Percentiles rank a stretch among this genome's conserved stretches.
Evolutionary conservation across 345 rosid genomes (phyloP).

Genomic region (Kernera saxatilis): DNA sequence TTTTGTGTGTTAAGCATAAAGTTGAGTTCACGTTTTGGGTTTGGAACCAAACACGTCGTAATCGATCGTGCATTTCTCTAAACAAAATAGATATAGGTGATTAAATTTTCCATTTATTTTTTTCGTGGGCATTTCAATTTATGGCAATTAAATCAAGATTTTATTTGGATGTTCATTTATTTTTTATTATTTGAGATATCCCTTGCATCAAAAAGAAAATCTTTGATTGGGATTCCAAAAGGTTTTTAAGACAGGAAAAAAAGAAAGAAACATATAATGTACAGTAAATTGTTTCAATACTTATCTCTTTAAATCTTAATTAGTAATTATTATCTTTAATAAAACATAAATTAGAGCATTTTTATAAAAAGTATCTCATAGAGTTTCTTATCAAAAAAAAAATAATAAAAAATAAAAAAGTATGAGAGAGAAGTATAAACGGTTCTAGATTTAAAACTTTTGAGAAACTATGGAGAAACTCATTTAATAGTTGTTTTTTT

Average conservation of each 20-base stretch:
- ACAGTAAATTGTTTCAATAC: not conserved
- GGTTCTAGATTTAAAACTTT: no score
- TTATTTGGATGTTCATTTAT: slow-evolving; percentile 23
- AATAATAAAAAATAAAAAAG: no score
- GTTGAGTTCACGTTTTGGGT: slow-evolving; percentile 21
- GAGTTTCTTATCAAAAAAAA: no score
- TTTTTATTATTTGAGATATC: slow-evolving; percentile 2
- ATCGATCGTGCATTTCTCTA: slow-evolving; percentile 24
- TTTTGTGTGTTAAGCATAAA: not conserved
- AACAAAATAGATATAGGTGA: no score
- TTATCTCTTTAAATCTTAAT: not conserved
- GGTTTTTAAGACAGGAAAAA: not conserved
- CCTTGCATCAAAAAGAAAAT: slow-evolving; percentile 7
- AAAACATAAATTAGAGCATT: no score
- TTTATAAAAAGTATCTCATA: no score
- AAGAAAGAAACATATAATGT: not conserved
- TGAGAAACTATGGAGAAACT: no score
- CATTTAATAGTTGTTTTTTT: no score
- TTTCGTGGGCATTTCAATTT: slow-evolving; percentile 15
- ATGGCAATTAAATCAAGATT: slow-evolving; percentile 19
- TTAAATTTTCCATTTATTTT: slow-evolving; percentile 5
- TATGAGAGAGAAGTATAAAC: no score
- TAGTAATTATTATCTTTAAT: no score
- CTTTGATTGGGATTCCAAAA: slow-evolving; percentile 9
- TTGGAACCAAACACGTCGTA: slow-evolving; percentile 13